These are phyloP conservation scores for Colletotrichum higginsianum DNA, from an alignment of 2,329 filamentous ascomycete genomes.

Conservation along the genomic window DNA sequence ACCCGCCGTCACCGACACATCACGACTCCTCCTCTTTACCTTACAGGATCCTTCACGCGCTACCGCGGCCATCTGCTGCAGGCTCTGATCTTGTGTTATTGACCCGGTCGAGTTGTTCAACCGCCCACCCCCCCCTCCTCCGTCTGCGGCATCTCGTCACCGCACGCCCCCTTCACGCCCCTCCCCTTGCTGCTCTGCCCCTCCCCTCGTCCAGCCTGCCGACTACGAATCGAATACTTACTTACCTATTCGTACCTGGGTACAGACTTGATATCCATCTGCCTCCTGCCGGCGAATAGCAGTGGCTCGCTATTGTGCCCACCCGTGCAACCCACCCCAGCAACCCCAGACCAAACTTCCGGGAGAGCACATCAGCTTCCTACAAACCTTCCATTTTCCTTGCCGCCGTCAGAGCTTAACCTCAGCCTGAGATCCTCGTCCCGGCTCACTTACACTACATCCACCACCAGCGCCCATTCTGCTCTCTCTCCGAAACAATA, in stretches of 20 bases:
- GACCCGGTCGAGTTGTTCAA: neutral
- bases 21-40: constrained; percentile 41
- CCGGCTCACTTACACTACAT: constrained; percentile 39
- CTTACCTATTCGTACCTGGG: neutral
- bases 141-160: constrained; percentile 31
- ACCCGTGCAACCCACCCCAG: constrained; percentile 39
- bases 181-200: constrained; percentile 27
- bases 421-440: constrained; percentile 30
- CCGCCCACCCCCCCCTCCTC: constrained; percentile 17
- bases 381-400: constrained; percentile 32
- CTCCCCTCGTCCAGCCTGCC: constrained; percentile 33
- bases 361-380: constrained; percentile 35
- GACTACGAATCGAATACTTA: neutral
- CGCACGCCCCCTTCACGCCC: constrained; percentile 32
- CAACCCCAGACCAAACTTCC: constrained; percentile 42
- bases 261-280: constrained; percentile 28
- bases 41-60: constrained; percentile 41
- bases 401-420: constrained; percentile 44
- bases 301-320: constrained; percentile 36
- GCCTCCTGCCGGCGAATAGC: constrained; percentile 38
- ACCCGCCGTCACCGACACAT: constrained; percentile 37
- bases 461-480: constrained; percentile 50
- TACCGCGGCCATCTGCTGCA: constrained; percentile 33
- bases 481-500: constrained; percentile 52
- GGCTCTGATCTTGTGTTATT: constrained; percentile 15